Conservation (phyloP, 1,139 yeast species). For the Insectozyma bohioensis region DNA sequence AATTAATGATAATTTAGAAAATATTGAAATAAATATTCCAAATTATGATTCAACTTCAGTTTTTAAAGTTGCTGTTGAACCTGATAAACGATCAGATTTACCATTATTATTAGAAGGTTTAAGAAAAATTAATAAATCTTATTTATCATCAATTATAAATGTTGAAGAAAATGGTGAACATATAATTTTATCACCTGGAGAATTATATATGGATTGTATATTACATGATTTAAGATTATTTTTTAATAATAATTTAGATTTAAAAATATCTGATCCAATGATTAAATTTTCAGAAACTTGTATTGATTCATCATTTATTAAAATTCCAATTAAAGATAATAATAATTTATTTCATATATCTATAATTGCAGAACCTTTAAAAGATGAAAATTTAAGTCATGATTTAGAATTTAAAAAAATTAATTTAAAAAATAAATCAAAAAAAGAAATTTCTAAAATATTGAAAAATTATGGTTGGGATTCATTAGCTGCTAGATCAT, state of each 20-base stretch:
- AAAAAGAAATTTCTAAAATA: constrained; percentile 46
- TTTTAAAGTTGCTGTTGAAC: constrained; percentile 82
- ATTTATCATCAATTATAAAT: constrained; percentile 62
- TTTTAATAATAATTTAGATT: constrained; percentile 59
- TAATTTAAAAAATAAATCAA: constrained; percentile 31
- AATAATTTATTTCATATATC: constrained; percentile 61
- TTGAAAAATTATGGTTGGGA: constrained; percentile 77
- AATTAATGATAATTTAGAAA: constrained; percentile 8
- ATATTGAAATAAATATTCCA: constrained; percentile 28
- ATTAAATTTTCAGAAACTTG: constrained; percentile 82
- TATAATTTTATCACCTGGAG: constrained; percentile 80
- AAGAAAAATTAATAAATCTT: constrained; percentile 59
- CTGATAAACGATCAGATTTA: constrained; percentile 73
- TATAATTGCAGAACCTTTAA: constrained; percentile 76
- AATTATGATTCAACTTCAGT: constrained; percentile 56
- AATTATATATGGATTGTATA: constrained; percentile 80
- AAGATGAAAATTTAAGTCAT: constrained; percentile 42
- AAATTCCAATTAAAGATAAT: constrained; percentile 55
- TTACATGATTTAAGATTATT: constrained; percentile 71
- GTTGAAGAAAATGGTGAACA: constrained; percentile 93
- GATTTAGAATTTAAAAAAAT: constrained; percentile 60
- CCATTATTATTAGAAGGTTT: constrained; percentile 73
- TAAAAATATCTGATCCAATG: constrained; percentile 84
- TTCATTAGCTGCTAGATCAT: constrained; percentile 74
- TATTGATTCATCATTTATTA: constrained; percentile 62